These are phyloP conservation scores for Rhinocladiella mackenziei DNA, from an alignment of 2,329 filamentous ascomycete genomes.

Conservation along the genomic window DNA sequence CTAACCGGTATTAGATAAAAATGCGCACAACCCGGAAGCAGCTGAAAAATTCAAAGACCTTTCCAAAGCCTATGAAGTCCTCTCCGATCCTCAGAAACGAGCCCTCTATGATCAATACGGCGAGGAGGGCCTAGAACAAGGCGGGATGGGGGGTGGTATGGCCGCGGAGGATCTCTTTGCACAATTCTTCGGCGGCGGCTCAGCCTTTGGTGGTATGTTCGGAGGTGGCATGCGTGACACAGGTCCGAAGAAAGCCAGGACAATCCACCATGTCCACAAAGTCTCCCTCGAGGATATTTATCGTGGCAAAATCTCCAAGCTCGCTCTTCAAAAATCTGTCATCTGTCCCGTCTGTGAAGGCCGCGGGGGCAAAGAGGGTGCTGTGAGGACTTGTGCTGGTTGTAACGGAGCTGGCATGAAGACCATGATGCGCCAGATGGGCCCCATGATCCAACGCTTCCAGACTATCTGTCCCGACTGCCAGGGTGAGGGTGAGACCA, in stretches of 20 bases:
- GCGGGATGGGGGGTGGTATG: constrained; percentile 80
- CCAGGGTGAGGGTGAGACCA: constrained; percentile 93
- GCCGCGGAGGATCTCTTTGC: constrained; percentile 93
- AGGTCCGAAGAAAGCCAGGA: constrained; percentile 86
- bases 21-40: constrained; percentile 84
- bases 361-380: constrained; percentile 91
- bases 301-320: constrained; percentile 94
- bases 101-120: constrained; percentile 94
- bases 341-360: constrained; percentile 95
- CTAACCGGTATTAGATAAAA: constrained; percentile 68
- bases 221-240: constrained; percentile 74
- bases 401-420: constrained; percentile 97
- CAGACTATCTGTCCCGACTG: constrained; percentile 98
- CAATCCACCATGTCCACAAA: constrained; percentile 97
- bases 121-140: constrained; percentile 91
- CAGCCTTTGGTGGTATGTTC: constrained; percentile 70
- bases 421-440: constrained; percentile 99
- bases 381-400: constrained; percentile 86
- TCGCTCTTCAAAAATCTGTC: constrained; percentile 93
- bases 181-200: constrained; percentile 82
- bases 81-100: constrained; percentile 89
- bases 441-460: constrained; percentile 99
- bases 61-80: constrained; percentile 90
- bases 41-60: constrained; percentile 99
- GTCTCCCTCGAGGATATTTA: constrained; percentile 97